These are phyloP conservation scores for Periconia sp. DNA, from an alignment of 2,329 filamentous ascomycete genomes.

Conservation along the genomic window DNA sequence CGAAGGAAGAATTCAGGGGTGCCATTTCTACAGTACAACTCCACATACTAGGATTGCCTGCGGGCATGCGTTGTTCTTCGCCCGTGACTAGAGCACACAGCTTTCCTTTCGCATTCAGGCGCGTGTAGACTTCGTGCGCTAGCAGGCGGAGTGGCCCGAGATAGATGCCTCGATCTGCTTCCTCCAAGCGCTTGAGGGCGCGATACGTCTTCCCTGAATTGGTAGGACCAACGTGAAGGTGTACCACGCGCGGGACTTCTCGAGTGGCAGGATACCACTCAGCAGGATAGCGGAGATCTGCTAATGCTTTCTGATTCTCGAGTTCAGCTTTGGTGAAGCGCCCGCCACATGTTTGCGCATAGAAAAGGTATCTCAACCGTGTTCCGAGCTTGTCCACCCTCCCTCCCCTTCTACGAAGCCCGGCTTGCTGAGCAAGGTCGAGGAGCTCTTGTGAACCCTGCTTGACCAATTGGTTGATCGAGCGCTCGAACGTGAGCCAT, in stretches of 20 bases:
- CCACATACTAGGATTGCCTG: constrained; percentile 61
- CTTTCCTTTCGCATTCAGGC: constrained; percentile 78
- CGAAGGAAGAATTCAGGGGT: constrained; percentile 65
- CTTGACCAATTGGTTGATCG: constrained; percentile 29
- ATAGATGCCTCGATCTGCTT: constrained; percentile 79
- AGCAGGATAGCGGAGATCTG: constrained; percentile 85
- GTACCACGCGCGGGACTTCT: constrained; percentile 78
- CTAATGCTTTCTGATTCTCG: constrained; percentile 55
- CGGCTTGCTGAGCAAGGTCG: constrained; percentile 17
- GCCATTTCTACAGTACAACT: constrained; percentile 97
- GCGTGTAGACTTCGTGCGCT: constrained; percentile 93
- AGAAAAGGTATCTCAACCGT: constrained; percentile 73
- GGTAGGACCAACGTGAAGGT: constrained; percentile 94
- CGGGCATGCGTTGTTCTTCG: constrained; percentile 79
- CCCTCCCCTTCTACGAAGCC: no score
- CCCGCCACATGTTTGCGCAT: constrained; percentile 46
- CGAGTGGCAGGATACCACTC: constrained; percentile 93
- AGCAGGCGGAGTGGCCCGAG: constrained; percentile 87
- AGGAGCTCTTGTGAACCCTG: constrained; percentile 22
- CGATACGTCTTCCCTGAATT: constrained; percentile 99
- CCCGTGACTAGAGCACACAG: constrained; percentile 85
- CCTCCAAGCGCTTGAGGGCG: constrained; percentile 83
- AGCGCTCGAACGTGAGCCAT: constrained; percentile 32
- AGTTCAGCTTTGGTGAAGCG: constrained; percentile 45
- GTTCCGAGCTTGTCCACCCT: constrained; percentile 42